Conservation (phyloP, 2,329 filamentous ascomycete species). For the Xylaria sp. region DNA sequence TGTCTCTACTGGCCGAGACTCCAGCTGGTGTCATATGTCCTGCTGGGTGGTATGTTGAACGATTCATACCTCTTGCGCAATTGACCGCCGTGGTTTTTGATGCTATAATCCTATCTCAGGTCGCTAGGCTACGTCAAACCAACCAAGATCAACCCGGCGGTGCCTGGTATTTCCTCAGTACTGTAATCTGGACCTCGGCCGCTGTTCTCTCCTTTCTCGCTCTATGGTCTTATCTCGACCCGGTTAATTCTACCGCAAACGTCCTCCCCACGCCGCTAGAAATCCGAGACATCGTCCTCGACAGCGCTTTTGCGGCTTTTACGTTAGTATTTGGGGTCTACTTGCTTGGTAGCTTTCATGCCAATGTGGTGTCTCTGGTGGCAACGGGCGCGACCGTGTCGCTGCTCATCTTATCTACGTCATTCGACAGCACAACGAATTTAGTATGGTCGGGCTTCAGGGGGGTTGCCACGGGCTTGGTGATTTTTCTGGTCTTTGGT, state of each 20-base stretch:
- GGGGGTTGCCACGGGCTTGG: conserved; percentile 37
- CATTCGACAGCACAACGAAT: conserved; percentile 41
- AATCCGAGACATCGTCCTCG: conserved; percentile 46
- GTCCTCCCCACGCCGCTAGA: conserved; percentile 46
- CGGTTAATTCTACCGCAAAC: conserved; percentile 46
- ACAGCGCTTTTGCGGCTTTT: conserved; percentile 43
- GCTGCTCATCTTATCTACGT: conserved; percentile 42
- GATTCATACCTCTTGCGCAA: conserved; percentile 48
- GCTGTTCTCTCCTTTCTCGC: conserved; percentile 42
- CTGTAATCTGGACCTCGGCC: conserved; percentile 41
- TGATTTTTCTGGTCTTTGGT: conserved; percentile 43
- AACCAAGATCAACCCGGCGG: conserved; percentile 39
- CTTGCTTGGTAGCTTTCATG: conserved; percentile 45
- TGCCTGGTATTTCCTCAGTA: conserved; percentile 42
- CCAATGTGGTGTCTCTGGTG: conserved; percentile 45
- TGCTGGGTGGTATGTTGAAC: conserved; percentile 42
- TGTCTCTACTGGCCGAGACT: conserved; percentile 43
- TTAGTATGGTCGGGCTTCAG: conserved; percentile 42
- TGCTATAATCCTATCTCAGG: conserved; percentile 45
- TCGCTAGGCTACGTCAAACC: conserved; percentile 45
- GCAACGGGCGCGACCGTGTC: conserved; percentile 41
- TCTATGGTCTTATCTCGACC: conserved; percentile 46
- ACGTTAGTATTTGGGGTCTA: conserved; percentile 45
- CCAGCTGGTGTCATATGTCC: conserved; percentile 49
- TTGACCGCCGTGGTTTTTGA: conserved; percentile 46